phyloP scores from a whole-genome alignment of 1,139 yeast genomes.

The Suhomyces atakaporum region DNA sequence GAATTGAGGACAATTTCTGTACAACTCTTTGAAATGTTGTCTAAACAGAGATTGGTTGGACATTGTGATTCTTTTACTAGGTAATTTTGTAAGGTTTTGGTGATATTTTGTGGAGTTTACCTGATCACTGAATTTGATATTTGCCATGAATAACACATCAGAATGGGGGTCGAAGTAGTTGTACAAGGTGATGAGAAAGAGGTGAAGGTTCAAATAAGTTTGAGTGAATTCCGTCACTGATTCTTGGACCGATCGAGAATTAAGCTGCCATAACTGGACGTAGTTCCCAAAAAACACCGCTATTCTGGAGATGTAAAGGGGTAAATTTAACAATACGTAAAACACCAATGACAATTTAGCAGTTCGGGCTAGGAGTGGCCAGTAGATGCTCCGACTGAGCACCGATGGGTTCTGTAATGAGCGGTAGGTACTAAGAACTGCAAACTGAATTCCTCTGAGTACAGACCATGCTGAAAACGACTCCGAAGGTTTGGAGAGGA shows the following conservation, averaged over 20 bases:
- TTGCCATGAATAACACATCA: constrained; percentile 41
- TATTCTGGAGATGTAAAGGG: constrained; percentile 13
- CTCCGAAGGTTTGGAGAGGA: constrained; percentile 48
- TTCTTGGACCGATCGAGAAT: constrained; percentile 1
- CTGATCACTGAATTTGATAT: constrained; percentile 43
- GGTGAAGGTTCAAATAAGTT: constrained; percentile 44
- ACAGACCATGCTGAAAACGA: constrained; percentile 50
- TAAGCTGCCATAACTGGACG: constrained; percentile 1
- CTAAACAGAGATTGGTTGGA: constrained; percentile 1
- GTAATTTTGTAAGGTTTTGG: constrained; percentile 17
- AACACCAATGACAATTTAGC: constrained; percentile 27
- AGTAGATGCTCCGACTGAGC: constrained; percentile 1
- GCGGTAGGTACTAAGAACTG: constrained; percentile 50
- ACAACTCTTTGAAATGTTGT: constrained; percentile 10
- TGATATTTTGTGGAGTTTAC: constrained; percentile 27
- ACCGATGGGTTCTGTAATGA: constrained; percentile 39
- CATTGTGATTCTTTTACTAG: constrained; percentile 5
- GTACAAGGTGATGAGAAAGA: constrained; percentile 40
- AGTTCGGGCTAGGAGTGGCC: constrained; percentile 3
- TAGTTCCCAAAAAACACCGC: constrained; percentile 6
- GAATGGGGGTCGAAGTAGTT: constrained; percentile 40
- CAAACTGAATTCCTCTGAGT: constrained; percentile 56
- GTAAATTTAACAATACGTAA: constrained; percentile 12
- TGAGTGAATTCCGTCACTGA: constrained; percentile 10
- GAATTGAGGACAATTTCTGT: constrained; percentile 17